These are phyloP conservation scores for Soucietia sequanensis DNA, from an alignment of 805 yeast genomes.

Conservation along the genomic window DNA sequence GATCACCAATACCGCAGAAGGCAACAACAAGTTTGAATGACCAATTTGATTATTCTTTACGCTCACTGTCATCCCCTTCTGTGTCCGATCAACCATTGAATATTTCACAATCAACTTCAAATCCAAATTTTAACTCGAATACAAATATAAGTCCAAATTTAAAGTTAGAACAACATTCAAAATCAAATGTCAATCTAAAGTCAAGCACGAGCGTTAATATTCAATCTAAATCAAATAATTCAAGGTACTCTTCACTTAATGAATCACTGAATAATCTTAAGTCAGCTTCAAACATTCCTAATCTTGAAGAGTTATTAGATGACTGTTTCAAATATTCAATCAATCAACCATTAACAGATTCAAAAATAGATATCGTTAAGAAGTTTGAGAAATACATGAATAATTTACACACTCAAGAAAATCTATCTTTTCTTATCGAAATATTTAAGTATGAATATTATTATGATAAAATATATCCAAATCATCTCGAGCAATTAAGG, in stretches of 20 bases:
- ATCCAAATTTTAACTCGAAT: no score
- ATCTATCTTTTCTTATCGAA: constrained; percentile 43
- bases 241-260: no score
- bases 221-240: background rate
- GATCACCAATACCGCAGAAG: constrained; percentile 5
- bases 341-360: constrained; percentile 13
- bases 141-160: no score
- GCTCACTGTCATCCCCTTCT: constrained; percentile 1
- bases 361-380: constrained; percentile 15
- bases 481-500: background rate
- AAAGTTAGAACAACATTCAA: no score
- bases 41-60: background rate
- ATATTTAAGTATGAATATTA: constrained; percentile 46
- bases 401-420: constrained; percentile 46
- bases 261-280: no score
- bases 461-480: constrained; percentile 25
- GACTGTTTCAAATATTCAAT: constrained; percentile 30
- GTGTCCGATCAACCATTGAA: background rate
- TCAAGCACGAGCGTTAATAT: no score
- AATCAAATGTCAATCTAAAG: no score
- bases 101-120: background rate
- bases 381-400: constrained; percentile 33
- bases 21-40: constrained; percentile 1
- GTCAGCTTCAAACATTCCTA: constrained; percentile 5
- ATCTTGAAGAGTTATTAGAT: constrained; percentile 28